Evolutionary conservation across 345 rosid genomes (phyloP), one percentile per base, ranked within the genome.

Genomic region (Leavenworthia alabamica): DNA sequence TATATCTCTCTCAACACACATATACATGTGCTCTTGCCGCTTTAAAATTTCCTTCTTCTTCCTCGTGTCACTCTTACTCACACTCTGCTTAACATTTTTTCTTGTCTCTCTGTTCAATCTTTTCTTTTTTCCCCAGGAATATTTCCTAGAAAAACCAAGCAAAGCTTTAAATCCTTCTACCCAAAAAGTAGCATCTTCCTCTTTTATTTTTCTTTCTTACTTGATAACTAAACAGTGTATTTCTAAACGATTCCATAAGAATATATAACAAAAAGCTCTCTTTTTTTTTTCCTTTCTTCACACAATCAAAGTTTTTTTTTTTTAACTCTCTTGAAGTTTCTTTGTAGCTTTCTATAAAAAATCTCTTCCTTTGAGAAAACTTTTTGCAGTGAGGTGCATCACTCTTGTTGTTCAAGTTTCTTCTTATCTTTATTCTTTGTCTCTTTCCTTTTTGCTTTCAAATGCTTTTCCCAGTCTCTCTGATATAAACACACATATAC

Each of bases 401-500:
- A 62, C 63, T 46, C 75, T 48, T 71, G 5, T 64, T 42, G 4
- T 15, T 73, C 60, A 68, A 46, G 62, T 56, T 62, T 66, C 74
- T 36, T 15, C 44, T 50, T 53, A 52, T 52, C 61, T 67, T 63
- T 9, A 52, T 67, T 57, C 56, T 67, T 47, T 66, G 85, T 83
- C 88, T 76, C 67, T 27, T 26, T 41, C 51, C 67, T 10, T 32
- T 68, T 74, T 72, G 8, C 72, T 74, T 69, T 67, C 72, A 12
- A 70, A 73, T 70, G 77, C 74, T 62, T 72, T 40, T 67, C 45
- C 68, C 65, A 58, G 29, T 66, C 53, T 66, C 60, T 57, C 65
- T 75, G 54, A 42, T 43, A 36, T 44, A 36, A 22, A 54, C 50
- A 33, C 1, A 17, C n/a, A n/a, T n/a, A n/a, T n/a, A n/a, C n/a